Conservation (phyloP, 2,329 filamentous ascomycete genomes). For the Verticillium longisporum region DNA sequence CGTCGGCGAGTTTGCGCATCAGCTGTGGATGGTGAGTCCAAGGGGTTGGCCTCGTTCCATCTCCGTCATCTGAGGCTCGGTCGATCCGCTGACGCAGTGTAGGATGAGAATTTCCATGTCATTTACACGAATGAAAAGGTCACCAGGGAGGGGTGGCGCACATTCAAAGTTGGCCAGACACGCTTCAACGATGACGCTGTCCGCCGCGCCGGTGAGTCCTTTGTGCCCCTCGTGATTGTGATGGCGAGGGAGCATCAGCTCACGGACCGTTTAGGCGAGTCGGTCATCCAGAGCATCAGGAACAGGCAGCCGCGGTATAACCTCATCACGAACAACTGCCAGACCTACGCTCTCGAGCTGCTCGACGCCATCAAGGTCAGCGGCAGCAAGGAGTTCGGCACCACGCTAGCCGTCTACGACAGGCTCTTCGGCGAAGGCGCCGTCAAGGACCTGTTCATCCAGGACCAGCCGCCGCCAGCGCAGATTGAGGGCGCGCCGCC, state of each 20-base stretch:
- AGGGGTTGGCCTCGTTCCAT: not conserved
- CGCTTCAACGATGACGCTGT: slow-evolving; percentile 48
- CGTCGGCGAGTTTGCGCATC: slow-evolving; percentile 47
- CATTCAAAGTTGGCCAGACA: slow-evolving; percentile 44
- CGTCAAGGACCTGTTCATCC: slow-evolving; percentile 44
- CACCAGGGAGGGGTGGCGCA: slow-evolving; percentile 40
- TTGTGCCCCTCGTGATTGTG: not conserved
- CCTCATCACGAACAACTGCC: slow-evolving; percentile 54
- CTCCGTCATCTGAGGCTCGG: not conserved
- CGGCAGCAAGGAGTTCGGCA: slow-evolving; percentile 43
- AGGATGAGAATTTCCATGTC: slow-evolving; percentile 48
- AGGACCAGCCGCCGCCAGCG: slow-evolving; percentile 13
- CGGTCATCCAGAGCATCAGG: slow-evolving; percentile 45
- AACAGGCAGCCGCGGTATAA: slow-evolving; percentile 44
- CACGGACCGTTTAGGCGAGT: slow-evolving; percentile 31
- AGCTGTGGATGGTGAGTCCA: slow-evolving; percentile 49
- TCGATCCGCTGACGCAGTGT: not conserved
- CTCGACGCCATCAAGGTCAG: slow-evolving; percentile 48
- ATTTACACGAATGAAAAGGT: slow-evolving; percentile 48
- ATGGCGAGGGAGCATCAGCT: not conserved
- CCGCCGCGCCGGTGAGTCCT: slow-evolving; percentile 34
- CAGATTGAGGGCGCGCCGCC: not conserved
- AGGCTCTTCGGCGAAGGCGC: slow-evolving; percentile 39
- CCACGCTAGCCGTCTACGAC: slow-evolving; percentile 46
- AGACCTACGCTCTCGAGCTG: slow-evolving; percentile 46